Percentiles rank a stretch among this genome's conserved stretches.
Evolutionary conservation across 768 basidiomycete genomes (phyloP).

Genomic region (Termitomyces sp.): DNA sequence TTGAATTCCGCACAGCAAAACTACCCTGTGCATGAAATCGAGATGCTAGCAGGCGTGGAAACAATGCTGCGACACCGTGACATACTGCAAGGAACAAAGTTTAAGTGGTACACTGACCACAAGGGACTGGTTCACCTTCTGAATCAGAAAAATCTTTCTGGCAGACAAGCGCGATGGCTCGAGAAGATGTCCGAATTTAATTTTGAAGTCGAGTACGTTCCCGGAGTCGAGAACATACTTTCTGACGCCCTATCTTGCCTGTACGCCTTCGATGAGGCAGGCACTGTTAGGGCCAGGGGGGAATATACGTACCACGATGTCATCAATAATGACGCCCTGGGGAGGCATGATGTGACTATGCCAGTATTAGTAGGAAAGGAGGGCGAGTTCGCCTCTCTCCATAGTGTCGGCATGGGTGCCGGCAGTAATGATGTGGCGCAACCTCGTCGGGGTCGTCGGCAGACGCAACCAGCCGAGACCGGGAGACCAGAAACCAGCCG

Average conservation of each 20-base stretch:
- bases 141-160: no score
- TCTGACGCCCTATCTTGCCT: not conserved
- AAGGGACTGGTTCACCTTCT: no score
- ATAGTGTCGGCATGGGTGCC: not conserved
- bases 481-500: not conserved
- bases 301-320: conserved; percentile 15
- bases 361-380: conserved; percentile 5
- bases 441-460: not conserved
- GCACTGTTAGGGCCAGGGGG: conserved; percentile 3
- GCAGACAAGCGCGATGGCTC: not conserved
- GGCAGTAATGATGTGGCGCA: no score
- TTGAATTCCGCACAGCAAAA: no score
- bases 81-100: no score
- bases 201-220: not conserved
- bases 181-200: conserved; percentile 7
- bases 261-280: conserved; percentile 6
- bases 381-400: not conserved
- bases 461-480: not conserved
- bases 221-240: conserved; percentile 3
- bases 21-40: no score
- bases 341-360: not conserved
- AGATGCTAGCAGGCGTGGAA: no score
- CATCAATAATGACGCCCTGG: not conserved
- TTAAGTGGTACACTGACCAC: no score
- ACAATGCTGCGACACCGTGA: no score